Evolutionary conservation across 768 basidiomycete genomes (phyloP), one percentile per base, ranked within the genome.

Genomic region (Boletellus emodensis): DNA sequence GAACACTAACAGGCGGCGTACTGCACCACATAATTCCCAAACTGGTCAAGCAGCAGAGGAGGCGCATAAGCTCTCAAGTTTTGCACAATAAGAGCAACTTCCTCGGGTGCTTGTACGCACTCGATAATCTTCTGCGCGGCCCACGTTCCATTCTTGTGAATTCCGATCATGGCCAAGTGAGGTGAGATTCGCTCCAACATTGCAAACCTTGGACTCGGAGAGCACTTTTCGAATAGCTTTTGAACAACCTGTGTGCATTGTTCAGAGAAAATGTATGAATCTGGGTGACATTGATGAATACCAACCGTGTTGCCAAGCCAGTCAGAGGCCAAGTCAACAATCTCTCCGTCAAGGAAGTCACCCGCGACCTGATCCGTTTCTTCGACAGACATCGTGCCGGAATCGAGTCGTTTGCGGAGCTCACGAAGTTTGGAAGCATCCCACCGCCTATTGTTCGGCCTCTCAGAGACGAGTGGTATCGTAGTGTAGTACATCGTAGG

Each of bases 71-170:
- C 85, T 52, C 90, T 76, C 52, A 99, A 71, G 64, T 95, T 89
- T 65, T 87, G 85, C 40, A 90, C 83, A 61, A 99, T 84, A 36
- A 95, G 69, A 6, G 76, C 77, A 48, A 94, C 80, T 67, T 99
- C 96, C 48, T 96, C 93, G 15, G 88, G 84, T 30, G 79, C 85
- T 49, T 85, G 81, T 39, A 94, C 90, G 54, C 93, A 95, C 71
- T 97, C 94, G 51, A 98, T 98, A 64, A 96, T 93, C 78, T 97
- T 98, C 71, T 99, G 96, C 3, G 94, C 94, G 3, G 95, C 95
- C 96, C 96, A 98, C 1, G 96, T 99, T 26, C 96, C 96, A 58
- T 99, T 98, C 76, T 98, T 98, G 77, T 99, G 96, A 49, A 95
- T 94, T 24, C 96, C 96, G 56, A 98, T 96, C 83, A 91, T 90